phyloP scores from a whole-genome alignment of 495 filamentous ascomycete species.

The Rhypophila decipiens region DNA sequence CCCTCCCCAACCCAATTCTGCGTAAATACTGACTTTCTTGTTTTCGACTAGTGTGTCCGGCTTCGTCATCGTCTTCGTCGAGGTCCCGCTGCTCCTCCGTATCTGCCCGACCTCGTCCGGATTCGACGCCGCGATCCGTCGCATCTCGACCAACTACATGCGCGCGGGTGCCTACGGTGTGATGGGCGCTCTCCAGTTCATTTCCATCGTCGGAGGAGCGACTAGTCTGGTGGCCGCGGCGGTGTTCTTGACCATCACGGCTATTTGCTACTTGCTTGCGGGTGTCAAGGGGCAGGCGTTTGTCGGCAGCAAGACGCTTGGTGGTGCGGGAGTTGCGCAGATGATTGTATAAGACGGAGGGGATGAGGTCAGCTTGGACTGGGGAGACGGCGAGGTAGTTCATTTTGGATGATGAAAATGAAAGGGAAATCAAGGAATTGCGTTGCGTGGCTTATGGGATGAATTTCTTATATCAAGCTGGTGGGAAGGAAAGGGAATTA shows the following conservation, averaged over 20 bases:
- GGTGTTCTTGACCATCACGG: constrained; percentile 70
- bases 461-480: too few species aligned
- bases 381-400: too few species aligned
- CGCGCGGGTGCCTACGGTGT: constrained; percentile 81
- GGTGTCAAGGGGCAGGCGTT: constrained; percentile 90
- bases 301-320: constrained; percentile 92
- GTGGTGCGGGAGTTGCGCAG: constrained; percentile 89
- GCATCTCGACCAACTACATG: constrained; percentile 93
- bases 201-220: constrained; percentile 56
- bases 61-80: constrained; percentile 90
- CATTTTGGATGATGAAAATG: too few species aligned
- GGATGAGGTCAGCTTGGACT: too few species aligned
- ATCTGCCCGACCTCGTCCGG: constrained; percentile 91
- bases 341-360: constrained; percentile 94
- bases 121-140: constrained; percentile 88
- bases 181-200: constrained; percentile 79
- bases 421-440: too few species aligned
- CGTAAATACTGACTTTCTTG: constrained; percentile 6
- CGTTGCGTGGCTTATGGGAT: too few species aligned
- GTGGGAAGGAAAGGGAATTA: too few species aligned
- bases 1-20: background rate
- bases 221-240: constrained; percentile 82
- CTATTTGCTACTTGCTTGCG: constrained; percentile 75
- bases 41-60: constrained; percentile 55
- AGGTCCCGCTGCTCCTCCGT: constrained; percentile 90